These are phyloP conservation scores for Candida michaelii DNA, from an alignment of 805 yeast species.

Conservation along the genomic window DNA sequence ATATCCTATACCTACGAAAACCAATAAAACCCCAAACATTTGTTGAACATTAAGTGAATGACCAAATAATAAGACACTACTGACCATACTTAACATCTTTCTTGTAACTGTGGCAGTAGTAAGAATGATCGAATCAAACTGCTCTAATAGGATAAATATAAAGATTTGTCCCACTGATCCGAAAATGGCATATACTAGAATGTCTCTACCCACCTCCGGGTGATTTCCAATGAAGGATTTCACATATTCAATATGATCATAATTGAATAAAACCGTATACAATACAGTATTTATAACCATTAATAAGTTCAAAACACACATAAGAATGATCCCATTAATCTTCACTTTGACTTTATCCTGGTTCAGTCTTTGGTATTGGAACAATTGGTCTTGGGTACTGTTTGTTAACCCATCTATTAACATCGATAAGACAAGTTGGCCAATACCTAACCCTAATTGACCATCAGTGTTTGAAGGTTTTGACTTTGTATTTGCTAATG, in stretches of 20 bases:
- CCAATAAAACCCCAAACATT: conserved; percentile 77
- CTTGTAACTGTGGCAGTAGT: conserved; percentile 95
- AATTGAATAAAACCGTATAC: conserved; percentile 47
- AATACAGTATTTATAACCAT: conserved; percentile 46
- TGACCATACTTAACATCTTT: conserved; percentile 91
- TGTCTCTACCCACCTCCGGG: conserved; percentile 57
- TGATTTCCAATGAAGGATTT: conserved; percentile 48
- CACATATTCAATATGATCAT: conserved; percentile 50
- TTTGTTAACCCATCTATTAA: conserved; percentile 89
- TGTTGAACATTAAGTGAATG: conserved; percentile 64
- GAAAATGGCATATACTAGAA: conserved; percentile 65
- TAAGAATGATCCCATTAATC: conserved; percentile 75
- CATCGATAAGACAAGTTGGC: conserved; percentile 58
- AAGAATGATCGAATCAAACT: conserved; percentile 79
- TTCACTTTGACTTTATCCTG: conserved; percentile 5
- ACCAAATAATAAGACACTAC: conserved; percentile 86
- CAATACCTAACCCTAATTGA: conserved; percentile 54
- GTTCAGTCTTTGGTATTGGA: conserved; percentile 40
- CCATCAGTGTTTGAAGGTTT: conserved; percentile 39
- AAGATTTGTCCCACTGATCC: conserved; percentile 96
- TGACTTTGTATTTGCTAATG: conserved; percentile 39
- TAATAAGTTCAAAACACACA: conserved; percentile 63
- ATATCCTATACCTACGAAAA: conserved; percentile 80
- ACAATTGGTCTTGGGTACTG: conserved; percentile 87
- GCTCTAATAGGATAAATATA: conserved; percentile 79